Evolutionary conservation across 2,329 filamentous ascomycete genomes (phyloP), one percentile per base, ranked within the genome.

Genomic region (Paecilomyces sp.): DNA sequence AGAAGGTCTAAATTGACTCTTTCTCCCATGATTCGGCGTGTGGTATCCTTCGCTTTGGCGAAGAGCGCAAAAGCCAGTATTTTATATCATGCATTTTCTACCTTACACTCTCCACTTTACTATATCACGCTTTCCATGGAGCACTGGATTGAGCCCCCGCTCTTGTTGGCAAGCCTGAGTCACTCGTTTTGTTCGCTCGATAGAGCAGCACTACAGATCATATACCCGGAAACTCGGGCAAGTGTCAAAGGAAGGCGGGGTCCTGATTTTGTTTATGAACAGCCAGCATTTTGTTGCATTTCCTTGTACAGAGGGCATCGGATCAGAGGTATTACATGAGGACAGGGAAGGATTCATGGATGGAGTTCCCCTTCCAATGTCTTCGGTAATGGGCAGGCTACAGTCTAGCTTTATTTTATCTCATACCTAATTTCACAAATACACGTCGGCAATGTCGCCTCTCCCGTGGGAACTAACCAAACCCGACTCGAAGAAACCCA

Each of bases 1-100:
- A 75, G 55, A 70, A 68, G 36, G 63, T 74, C 6, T 72, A 64
- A 64, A 18, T 3, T 33, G 28, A 22, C 22, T 22, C 22, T 55
- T 9, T 4, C 22, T 53, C 22, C 12, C 22, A 13, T 15, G 9
- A 8, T 25, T 8, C 25, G 51, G 18, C 9, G 13, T 53, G 6
- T 25, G 24, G 24, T 13, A 7, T 18, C 18, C 36, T 18, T 47
- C 5, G 36, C 36, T 15, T 13, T 13, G 12, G 36, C 36, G n/a
- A 47, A 15, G 11, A 11, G 31, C 31, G 31, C 31, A 33, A 33
- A 33, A 9, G 8, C 7, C n/a, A 47, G 8, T 15, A 47, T 47
- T 47, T 47, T 15, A 15, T 22, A 3, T 15, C n/a, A 9, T 47
- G 7, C n/a, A 41, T n/a, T 15, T n/a, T 41, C 36, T 41, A 13